Evolutionary conservation across 2,329 filamentous ascomycete species (phyloP).

Genomic region (Graphium sp.): DNA sequence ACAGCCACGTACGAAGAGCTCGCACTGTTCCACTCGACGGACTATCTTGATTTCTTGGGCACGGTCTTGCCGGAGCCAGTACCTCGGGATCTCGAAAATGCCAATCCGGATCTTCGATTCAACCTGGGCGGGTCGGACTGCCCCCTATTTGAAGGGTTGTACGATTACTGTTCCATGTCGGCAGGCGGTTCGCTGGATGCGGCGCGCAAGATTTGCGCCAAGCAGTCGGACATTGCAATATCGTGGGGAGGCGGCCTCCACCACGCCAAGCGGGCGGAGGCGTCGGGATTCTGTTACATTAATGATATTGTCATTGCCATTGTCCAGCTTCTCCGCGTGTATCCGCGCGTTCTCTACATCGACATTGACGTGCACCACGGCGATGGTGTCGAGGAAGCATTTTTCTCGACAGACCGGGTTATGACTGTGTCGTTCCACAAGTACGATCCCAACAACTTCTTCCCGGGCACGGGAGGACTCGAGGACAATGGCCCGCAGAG

Average conservation of each 20-base stretch:
- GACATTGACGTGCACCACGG: constrained; percentile 89
- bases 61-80: constrained; percentile 49
- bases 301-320: constrained; percentile 96
- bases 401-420: constrained; percentile 76
- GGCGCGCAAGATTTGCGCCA: constrained; percentile 70
- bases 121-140: constrained; percentile 87
- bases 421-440: constrained; percentile 96
- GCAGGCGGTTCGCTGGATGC: constrained; percentile 83
- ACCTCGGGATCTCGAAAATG: constrained; percentile 47
- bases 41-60: constrained; percentile 81
- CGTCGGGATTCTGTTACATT: constrained; percentile 95
- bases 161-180: constrained; percentile 88
- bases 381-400: constrained; percentile 81
- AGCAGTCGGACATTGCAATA: constrained; percentile 86
- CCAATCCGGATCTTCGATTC: constrained; percentile 51
- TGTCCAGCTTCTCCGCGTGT: constrained; percentile 66
- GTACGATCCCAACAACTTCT: constrained; percentile 71
- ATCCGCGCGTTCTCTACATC: constrained; percentile 81
- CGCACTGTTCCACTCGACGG: constrained; percentile 66
- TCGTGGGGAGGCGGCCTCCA: constrained; percentile 96
- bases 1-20: constrained; percentile 79
- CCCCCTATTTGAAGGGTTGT: constrained; percentile 89
- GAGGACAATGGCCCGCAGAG: constrained; percentile 72
- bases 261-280: constrained; percentile 87
- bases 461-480: constrained; percentile 78